Evolutionary conservation across 768 basidiomycete genomes (phyloP).

Genomic region (Auriscalpium vulgare): DNA sequence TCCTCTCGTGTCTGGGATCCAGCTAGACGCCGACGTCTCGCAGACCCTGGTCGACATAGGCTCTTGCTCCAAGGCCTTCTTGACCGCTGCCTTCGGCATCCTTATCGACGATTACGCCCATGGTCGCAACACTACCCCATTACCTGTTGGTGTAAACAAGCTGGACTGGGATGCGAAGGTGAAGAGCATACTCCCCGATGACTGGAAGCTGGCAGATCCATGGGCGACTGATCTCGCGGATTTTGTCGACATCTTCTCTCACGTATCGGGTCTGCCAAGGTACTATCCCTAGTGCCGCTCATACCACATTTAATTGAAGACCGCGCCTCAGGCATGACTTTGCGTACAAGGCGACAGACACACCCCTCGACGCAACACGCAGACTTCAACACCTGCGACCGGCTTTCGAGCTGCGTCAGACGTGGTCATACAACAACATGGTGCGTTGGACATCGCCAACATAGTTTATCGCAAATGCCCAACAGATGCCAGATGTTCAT

Average conservation of each 20-base stretch:
- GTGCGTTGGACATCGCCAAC: slow-evolving; percentile 12
- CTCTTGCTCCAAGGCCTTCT: slow-evolving; percentile 34
- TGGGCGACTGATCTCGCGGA: slow-evolving; percentile 30
- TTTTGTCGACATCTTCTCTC: slow-evolving; percentile 31
- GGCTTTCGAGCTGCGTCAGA: slow-evolving; percentile 30
- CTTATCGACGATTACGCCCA: slow-evolving; percentile 33
- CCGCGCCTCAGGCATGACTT: slow-evolving; percentile 3
- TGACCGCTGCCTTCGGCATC: slow-evolving; percentile 31
- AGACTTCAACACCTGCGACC: slow-evolving; percentile 25
- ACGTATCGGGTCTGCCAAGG: slow-evolving; percentile 33
- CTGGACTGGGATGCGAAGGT: slow-evolving; percentile 32
- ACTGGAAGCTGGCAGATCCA: slow-evolving; percentile 35
- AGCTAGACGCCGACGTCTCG: not conserved
- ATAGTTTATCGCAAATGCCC: not conserved
- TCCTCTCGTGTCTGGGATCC: not conserved
- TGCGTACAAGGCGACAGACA: not conserved
- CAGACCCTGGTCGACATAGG: slow-evolving; percentile 33
- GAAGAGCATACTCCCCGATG: slow-evolving; percentile 25
- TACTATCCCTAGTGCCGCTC: slow-evolving; percentile 5
- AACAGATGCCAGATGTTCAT: slow-evolving; percentile 31
- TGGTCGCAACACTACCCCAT: slow-evolving; percentile 26
- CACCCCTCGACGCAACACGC: not conserved
- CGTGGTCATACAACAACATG: slow-evolving; percentile 32
- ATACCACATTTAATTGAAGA: not conserved
- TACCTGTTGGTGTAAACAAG: slow-evolving; percentile 23